Evolutionary conservation across 2,329 filamentous ascomycete species (phyloP).

Genomic region (Colletotrichum tamarilloi): DNA sequence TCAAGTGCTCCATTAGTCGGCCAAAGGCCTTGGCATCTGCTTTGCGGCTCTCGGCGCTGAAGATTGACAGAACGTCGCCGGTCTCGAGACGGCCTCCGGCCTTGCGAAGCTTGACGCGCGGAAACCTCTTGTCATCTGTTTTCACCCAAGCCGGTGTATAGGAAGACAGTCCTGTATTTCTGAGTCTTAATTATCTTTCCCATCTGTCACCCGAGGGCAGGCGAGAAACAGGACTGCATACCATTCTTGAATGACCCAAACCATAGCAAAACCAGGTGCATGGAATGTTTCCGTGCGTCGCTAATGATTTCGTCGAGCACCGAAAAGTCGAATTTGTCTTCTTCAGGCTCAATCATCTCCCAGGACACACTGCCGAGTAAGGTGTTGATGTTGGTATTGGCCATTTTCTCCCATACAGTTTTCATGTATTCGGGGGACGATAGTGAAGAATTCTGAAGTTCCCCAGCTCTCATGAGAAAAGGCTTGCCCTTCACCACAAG

Average conservation of each 20-base stretch:
- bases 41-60: background rate
- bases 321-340: slow-evolving; percentile 47
- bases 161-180: slow-evolving; percentile 20
- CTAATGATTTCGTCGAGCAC: slow-evolving; percentile 46
- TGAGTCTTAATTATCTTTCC: background rate
- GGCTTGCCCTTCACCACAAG: slow-evolving; percentile 46
- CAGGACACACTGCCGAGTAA: slow-evolving; percentile 48
- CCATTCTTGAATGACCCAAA: slow-evolving; percentile 51
- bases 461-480: slow-evolving; percentile 38
- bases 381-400: slow-evolving; percentile 47
- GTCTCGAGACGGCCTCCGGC: background rate
- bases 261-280: slow-evolving; percentile 50
- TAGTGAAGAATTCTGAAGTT: background rate
- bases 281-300: slow-evolving; percentile 42
- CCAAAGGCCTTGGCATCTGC: slow-evolving; percentile 4
- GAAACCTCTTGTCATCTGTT: background rate
- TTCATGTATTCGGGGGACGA: background rate
- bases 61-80: background rate
- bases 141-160: background rate
- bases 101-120: background rate
- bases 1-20: slow-evolving; percentile 44
- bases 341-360: slow-evolving; percentile 48
- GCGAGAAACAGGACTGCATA: no score
- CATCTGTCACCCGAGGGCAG: slow-evolving; percentile 39
- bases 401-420: slow-evolving; percentile 38